Conservation (phyloP, 2,329 filamentous ascomycete species). For the Rachicladosporium sp. region DNA sequence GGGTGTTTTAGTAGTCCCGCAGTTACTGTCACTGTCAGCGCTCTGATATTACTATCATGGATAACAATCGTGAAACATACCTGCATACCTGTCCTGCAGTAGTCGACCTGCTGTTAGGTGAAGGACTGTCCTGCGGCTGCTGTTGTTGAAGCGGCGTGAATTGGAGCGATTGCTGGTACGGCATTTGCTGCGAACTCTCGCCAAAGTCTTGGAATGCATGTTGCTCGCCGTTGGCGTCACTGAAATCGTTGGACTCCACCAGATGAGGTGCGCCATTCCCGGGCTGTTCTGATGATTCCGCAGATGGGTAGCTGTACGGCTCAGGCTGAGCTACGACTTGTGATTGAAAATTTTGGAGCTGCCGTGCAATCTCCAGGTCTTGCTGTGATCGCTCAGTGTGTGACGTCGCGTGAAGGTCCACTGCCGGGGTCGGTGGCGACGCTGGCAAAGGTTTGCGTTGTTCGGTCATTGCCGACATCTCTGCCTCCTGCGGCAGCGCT, state of each 20-base stretch:
- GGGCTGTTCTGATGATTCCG: conserved; percentile 5
- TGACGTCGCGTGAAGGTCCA: conserved; percentile 19
- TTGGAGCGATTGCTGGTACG: conserved; percentile 5
- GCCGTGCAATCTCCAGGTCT: conserved; percentile 38
- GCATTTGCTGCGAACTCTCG: conserved; percentile 6
- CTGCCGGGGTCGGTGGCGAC: not conserved
- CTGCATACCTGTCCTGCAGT: conserved; percentile 55
- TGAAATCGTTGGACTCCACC: not conserved
- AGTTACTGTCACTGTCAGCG: conserved; percentile 54
- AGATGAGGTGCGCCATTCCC: not conserved
- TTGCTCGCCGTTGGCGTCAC: conserved; percentile 5
- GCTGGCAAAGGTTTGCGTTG: not conserved
- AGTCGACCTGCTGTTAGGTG: too few species aligned
- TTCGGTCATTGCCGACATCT: not conserved
- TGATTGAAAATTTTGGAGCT: conserved; percentile 34
- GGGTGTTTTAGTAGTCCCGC: conserved; percentile 83
- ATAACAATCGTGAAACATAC: conserved; percentile 31
- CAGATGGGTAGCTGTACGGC: conserved; percentile 6
- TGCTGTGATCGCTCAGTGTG: conserved; percentile 34
- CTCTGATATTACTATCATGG: not conserved
- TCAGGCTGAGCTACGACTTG: conserved; percentile 20
- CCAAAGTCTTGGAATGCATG: conserved; percentile 1
- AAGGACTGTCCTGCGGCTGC: not conserved
- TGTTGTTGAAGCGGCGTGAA: conserved; percentile 6
- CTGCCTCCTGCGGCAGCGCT: conserved; percentile 24